Evolutionary conservation across 2,329 filamentous ascomycete species (phyloP), one percentile per base, ranked within the genome.

Genomic region (Fusarium incarnatum): DNA sequence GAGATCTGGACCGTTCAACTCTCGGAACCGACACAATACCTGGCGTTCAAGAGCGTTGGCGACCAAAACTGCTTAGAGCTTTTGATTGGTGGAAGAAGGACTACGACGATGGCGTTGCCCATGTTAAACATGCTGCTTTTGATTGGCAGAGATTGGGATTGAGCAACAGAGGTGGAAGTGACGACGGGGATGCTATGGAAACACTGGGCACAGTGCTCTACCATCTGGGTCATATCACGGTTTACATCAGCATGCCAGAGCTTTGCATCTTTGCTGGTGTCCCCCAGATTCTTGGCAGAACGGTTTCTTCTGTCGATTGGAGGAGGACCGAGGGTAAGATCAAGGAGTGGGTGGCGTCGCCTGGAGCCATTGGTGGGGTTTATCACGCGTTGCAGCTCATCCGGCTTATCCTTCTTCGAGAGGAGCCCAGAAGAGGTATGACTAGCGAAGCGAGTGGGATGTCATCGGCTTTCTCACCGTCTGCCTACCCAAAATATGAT

Each of bases 11-110:
- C 46, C 64, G 74, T 1, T 73, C 71, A 18, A 76, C 74, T 2
- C 72, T 76, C 3, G 74, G 73, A 0, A 63, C 68, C 0, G 74
- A 76, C 18, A 75, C 74, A 1, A 70, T 76, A 41, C 67, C 73
- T 5, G 74, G 72, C 23, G 72, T 76, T 10, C 74, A 76, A 48
- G 74, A 76, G 32, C 67, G 74, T 45, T 76, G 74, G 74, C 72
- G 74, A 6, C 74, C 74, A 4, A 76, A 76, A 40, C 25, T 76
- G 12, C 48, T 76, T 9, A 48, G 74, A 15, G 74, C 74, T 6
- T 76, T 76, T 56, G 74, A 76, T 53, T 76, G 74, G 74, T 76
- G 74, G 74, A 76, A 76, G 52, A 75, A 76, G 23, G 74, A 76
- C 45, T 76, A 76, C 11, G 74, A 76, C 16, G 73, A 76, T 27